Conservation (phyloP, 352 stramenopile genomes). For the Phytophthora megakarya region DNA sequence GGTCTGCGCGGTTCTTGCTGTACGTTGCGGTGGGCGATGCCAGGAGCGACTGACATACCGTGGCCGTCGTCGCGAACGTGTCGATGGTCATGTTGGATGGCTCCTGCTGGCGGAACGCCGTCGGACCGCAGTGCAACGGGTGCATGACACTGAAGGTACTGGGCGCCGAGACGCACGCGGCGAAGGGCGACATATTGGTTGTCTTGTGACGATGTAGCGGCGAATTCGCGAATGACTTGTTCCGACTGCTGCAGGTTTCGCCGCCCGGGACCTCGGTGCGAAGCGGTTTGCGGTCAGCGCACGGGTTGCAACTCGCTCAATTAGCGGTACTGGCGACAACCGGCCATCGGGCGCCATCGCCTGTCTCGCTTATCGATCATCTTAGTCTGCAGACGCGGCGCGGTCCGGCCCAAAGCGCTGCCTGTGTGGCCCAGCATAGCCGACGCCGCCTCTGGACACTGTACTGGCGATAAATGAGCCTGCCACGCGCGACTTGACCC, state of each 20-base stretch:
- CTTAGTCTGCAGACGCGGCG: constrained; percentile 39
- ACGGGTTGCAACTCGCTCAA: constrained; percentile 3
- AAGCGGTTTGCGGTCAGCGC: constrained; percentile 12
- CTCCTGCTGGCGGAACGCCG: constrained; percentile 2
- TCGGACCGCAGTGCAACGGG: constrained; percentile 22
- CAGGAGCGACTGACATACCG: constrained; percentile 9
- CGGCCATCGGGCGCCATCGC: constrained; percentile 33
- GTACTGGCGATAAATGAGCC: constrained; percentile 37
- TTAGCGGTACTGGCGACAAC: constrained; percentile 27
- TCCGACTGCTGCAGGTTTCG: constrained; percentile 16
- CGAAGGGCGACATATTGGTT: constrained; percentile 28
- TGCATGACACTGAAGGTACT: constrained; percentile 27
- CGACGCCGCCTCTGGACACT: constrained; percentile 8
- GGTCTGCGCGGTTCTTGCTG: constrained; percentile 11
- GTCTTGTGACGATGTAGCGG: constrained; percentile 2
- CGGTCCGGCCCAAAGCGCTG: not conserved
- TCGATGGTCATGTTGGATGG: constrained; percentile 6
- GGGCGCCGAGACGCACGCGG: constrained; percentile 13
- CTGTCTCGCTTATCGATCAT: constrained; percentile 28
- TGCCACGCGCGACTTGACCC: constrained; percentile 21
- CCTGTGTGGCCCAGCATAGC: constrained; percentile 12
- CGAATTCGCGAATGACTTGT: constrained; percentile 37
- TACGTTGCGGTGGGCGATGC: constrained; percentile 21
- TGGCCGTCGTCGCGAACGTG: constrained; percentile 5
- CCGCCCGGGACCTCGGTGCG: not conserved